Evolutionary conservation across 1,284 basidiomycete genomes (phyloP), one percentile per base, ranked within the genome.

Genomic region (Cryptococcus hybrid): DNA sequence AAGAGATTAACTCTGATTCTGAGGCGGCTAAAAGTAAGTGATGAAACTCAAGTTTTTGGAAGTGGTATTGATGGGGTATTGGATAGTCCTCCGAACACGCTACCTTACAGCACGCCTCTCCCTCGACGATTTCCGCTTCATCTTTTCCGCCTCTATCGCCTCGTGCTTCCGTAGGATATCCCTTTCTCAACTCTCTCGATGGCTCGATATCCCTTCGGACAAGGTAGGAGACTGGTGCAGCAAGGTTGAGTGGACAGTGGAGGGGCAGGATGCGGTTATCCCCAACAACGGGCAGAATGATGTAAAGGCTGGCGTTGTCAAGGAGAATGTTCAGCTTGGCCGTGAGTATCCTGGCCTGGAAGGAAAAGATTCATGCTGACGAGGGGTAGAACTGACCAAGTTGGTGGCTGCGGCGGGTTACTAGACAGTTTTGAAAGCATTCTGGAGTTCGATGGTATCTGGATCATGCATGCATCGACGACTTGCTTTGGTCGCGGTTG

Each of bases 241-340:
- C 51, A 76, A 81, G 65, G 84, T 85, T 50, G 89, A 86, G 18
- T 97, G 93, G 94, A 80, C 80, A 45, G 65, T 87, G 39, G 85
- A 92, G 67, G 78, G 82, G 5, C 85, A 84, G 13, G 83, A 86
- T 9, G 84, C 92, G 49, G 80, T 78, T 34, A 82, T 96, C 55
- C 92, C 92, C 43, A 83, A 86, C 51, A 94, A 93, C 77, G 88
- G 88, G n/a, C 90, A 94, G 78, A 97, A 96, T 78, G 89, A 92
- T 71, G 91, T 96, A 70, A 90, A 92, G 76, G 90, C 92, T 0
- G 90, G 90, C n/a, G 85, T 95, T 44, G 89, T 95, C 47, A 89
- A 91, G 78, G 93, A 96, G 81, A 87, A 84, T 67, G 89, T 96
- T 64, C 88, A 88, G 75, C 81, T 96, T 57, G 86, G 87, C 64